Percentiles rank a stretch among this genome's conserved stretches.
Evolutionary conservation across 495 filamentous ascomycete species (phyloP).

Genomic region (Darksidea phi): DNA sequence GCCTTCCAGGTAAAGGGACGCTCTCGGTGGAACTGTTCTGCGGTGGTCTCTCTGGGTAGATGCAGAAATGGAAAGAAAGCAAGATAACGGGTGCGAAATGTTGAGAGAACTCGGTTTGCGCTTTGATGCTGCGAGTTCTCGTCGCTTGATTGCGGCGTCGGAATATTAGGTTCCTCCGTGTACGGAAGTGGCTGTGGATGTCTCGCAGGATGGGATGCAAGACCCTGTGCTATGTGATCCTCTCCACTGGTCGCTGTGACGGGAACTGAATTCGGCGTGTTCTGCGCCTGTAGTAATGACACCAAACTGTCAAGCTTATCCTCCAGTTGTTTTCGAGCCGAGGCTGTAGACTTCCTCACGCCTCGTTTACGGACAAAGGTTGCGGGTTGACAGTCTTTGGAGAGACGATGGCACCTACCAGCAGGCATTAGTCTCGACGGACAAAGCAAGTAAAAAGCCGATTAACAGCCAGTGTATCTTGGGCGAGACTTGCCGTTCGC

Average conservation of each 20-base stretch:
- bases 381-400: conserved; percentile 12
- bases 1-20: conserved; percentile 1
- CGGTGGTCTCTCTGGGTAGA: conserved; percentile 1
- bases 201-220: too few relatives aligned
- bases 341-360: background rate
- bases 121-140: too few relatives aligned
- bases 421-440: background rate
- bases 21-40: background rate
- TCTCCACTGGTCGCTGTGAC: too few relatives aligned
- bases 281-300: conserved; percentile 8
- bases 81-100: conserved; percentile 9
- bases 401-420: conserved; percentile 16
- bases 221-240: too few relatives aligned
- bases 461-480: background rate
- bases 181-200: too few relatives aligned
- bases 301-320: conserved; percentile 17
- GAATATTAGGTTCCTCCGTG: too few relatives aligned
- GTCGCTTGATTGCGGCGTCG: too few relatives aligned
- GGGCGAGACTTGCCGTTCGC: conserved; percentile 2
- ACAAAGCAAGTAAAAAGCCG: background rate
- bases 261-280: background rate
- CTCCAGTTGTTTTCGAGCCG: conserved; percentile 13
- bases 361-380: conserved; percentile 1
- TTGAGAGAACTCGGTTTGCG: background rate
- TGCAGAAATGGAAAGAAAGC: conserved; percentile 11